These are phyloP conservation scores for Calonectria henricotiae DNA, from an alignment of 2,329 filamentous ascomycete genomes.

Conservation along the genomic window DNA sequence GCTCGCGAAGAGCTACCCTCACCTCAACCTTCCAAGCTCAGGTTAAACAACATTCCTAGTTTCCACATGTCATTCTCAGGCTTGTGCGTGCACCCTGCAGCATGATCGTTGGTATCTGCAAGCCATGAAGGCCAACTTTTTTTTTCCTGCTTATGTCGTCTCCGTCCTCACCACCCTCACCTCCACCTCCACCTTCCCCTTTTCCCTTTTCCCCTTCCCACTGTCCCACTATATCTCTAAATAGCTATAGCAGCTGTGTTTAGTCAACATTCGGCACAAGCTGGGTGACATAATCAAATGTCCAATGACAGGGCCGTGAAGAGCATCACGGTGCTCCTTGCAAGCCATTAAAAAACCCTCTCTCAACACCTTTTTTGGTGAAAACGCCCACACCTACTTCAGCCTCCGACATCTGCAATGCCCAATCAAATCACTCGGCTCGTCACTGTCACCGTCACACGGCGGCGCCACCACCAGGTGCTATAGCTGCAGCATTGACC, in stretches of 20 bases:
- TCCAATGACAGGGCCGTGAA: neutral
- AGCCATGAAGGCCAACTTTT: neutral
- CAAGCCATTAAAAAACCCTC: slow-evolving; percentile 8
- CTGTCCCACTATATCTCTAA: neutral
- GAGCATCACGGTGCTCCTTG: slow-evolving; percentile 14
- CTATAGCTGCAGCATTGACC: slow-evolving; percentile 42
- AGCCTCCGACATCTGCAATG: slow-evolving; percentile 8
- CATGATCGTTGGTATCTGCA: neutral
- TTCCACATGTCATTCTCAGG: slow-evolving; percentile 26
- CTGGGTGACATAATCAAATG: neutral
- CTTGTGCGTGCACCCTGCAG: neutral
- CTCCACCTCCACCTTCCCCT: neutral
- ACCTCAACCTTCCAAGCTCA: neutral
- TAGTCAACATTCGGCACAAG: neutral
- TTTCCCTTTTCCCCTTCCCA: neutral
- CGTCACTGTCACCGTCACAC: slow-evolving; percentile 41
- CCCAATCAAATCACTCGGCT: slow-evolving; percentile 36
- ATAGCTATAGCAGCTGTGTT: neutral
- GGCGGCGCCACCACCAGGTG: slow-evolving; percentile 39
- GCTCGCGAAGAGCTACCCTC: neutral
- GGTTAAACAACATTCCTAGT: slow-evolving; percentile 13
- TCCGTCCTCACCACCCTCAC: neutral
- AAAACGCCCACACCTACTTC: slow-evolving; percentile 20
- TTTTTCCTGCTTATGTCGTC: neutral
- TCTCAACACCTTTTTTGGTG: neutral